Percentiles rank a stretch among this genome's conserved stretches.
phyloP scores from a whole-genome alignment of 2,329 filamentous ascomycete genomes.

The Didymella glomerata region DNA sequence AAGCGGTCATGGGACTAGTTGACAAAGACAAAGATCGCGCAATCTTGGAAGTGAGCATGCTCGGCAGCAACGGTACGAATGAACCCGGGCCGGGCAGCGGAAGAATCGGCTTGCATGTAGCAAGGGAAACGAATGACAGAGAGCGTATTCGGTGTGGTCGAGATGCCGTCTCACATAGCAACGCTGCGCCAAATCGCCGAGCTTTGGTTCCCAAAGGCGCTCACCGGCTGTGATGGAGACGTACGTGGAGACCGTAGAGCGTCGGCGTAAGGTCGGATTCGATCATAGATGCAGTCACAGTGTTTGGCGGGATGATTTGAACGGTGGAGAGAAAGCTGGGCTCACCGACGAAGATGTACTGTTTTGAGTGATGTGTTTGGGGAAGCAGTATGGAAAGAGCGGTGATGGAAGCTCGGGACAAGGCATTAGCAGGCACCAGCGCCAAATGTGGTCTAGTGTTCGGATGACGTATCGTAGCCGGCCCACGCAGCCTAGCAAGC shows the following conservation, averaged over 20 bases:
- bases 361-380: slow-evolving; percentile 16
- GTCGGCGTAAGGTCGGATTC: slow-evolving; percentile 13
- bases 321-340: slow-evolving; percentile 30
- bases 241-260: slow-evolving; percentile 4
- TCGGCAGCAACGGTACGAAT: slow-evolving; percentile 1
- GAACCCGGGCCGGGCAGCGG: slow-evolving; percentile 15
- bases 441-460: slow-evolving; percentile 10
- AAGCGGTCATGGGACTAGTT: slow-evolving; percentile 4
- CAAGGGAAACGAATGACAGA: neutral
- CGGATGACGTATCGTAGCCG: slow-evolving; percentile 30
- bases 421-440: slow-evolving; percentile 20
- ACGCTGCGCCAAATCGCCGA: slow-evolving; percentile 18
- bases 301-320: neutral
- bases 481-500: slow-evolving; percentile 5
- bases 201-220: slow-evolving; percentile 14
- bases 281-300: slow-evolving; percentile 15
- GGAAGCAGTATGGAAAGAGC: slow-evolving; percentile 34
- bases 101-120: slow-evolving; percentile 3
- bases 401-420: slow-evolving; percentile 28
- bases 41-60: neutral
- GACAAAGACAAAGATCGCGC: neutral
- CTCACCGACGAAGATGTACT: slow-evolving; percentile 41
- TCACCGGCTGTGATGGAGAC: slow-evolving; percentile 18
- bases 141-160: neutral
- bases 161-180: slow-evolving; percentile 8